Base-by-base conservation (phyloP, 2,329 filamentous ascomycete species). In the Neofusicoccum umdonicola region DNA sequence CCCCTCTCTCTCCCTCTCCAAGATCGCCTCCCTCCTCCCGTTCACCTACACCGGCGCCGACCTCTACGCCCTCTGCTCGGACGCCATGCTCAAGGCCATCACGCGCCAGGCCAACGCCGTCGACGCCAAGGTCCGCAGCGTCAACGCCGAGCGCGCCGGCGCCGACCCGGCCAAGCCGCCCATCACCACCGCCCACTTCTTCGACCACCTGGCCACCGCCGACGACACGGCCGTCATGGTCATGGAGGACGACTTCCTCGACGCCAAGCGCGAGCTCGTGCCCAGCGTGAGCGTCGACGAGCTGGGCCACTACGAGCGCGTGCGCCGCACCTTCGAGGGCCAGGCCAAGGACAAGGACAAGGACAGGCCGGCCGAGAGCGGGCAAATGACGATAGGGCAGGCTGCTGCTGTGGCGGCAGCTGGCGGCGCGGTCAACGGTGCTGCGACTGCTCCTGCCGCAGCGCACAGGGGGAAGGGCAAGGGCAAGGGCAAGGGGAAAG, bases 21-120 rank as follows among this genome's bases (percentile, higher is more conserved):
- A 86, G 7, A 87, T 99, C 52, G 90, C 94, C 3, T 84, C 90
- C 60, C 84, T 84, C 11, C 85, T 99, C 3, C 95, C 95, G 0
- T 95, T 97, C 75, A 98, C 94, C 2, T 99, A 97, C 80, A 99
- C 95, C 0, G 95, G 95, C 73, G 95, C 95, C 67, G 95, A 99
- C 79, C 89, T 99, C 74, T 99, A 99, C 78, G 95, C 95, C 0
- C 85, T 99, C 19, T 98, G 94, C 81, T 97, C 93, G 48, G 95
- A 99, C 77, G 93, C 95, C 60, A 99, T 99, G 95, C 89, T 99
- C 70, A 98, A 99, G 77, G 95, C 95, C 19, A 94, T 99, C 65
- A 99, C 95, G 2, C 88, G 95, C 4, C 92, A 96, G 74, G 93
- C 95, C 2, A 85, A 87, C 1, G 83, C 87, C 1, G 93, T 98